Evolutionary conservation across 257 asterid species (phyloP).

Genomic region (Nicotiana otophora): DNA sequence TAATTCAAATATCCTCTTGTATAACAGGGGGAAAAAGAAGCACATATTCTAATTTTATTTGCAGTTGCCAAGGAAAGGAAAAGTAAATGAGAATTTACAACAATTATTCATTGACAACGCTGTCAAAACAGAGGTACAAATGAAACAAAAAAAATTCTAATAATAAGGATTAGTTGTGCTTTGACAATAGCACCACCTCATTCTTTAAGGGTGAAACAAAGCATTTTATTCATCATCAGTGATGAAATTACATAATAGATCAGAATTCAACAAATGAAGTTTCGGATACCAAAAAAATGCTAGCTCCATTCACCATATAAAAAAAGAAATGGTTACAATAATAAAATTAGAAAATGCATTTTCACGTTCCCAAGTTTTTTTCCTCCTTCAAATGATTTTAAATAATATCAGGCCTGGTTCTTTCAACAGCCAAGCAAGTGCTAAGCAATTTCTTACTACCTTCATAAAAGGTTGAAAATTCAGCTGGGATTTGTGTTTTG

Average conservation of each 20-base stretch:
- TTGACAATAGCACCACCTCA: background rate
- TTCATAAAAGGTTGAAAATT: background rate
- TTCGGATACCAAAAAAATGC: background rate
- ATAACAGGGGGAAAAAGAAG: too few species aligned
- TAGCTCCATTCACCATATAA: background rate
- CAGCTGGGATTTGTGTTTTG: background rate
- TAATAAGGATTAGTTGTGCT: background rate
- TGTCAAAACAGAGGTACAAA: background rate
- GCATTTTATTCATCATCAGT: background rate
- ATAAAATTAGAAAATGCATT: background rate
- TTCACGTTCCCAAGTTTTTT: background rate
- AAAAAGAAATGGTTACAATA: background rate
- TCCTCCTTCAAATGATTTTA: background rate
- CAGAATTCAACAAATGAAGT: background rate
- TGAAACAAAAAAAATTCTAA: background rate
- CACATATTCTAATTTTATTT: too few species aligned
- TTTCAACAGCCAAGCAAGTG: slow-evolving; percentile 15
- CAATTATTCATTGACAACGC: background rate
- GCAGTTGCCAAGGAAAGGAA: background rate
- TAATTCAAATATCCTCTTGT: background rate
- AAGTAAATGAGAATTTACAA: background rate
- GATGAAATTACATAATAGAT: background rate
- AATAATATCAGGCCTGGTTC: slow-evolving; percentile 6
- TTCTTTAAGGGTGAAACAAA: background rate
- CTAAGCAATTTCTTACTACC: slow-evolving; percentile 6